Conservation (phyloP, 1,139 yeast genomes). For the Schwanniomyces etchellsii region DNA sequence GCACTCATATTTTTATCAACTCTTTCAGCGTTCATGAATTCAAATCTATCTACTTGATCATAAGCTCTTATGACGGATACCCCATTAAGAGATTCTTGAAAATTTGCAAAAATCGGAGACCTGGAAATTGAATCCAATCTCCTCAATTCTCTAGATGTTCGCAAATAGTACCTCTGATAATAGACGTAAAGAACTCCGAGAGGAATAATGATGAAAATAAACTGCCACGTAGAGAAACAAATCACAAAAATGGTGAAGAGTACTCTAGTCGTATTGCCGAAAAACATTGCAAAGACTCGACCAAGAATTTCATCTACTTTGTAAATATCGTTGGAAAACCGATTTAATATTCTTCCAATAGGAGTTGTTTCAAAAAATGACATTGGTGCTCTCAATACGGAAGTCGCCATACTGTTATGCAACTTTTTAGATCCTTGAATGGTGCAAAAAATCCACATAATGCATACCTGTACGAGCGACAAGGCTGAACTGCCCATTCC, state of each 20-base stretch:
- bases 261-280: slow-evolving; percentile 69
- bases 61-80: slow-evolving; percentile 88
- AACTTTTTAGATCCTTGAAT: slow-evolving; percentile 75
- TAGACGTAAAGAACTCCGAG: slow-evolving; percentile 66
- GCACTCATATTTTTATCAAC: slow-evolving; percentile 87
- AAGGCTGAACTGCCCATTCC: slow-evolving; percentile 63
- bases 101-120: slow-evolving; percentile 93
- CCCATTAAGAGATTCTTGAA: slow-evolving; percentile 92
- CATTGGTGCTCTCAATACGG: slow-evolving; percentile 93
- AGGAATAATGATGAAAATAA: slow-evolving; percentile 67
- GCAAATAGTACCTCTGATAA: slow-evolving; percentile 85
- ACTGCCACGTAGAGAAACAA: slow-evolving; percentile 84
- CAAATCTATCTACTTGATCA: slow-evolving; percentile 69
- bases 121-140: slow-evolving; percentile 90
- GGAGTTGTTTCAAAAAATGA: slow-evolving; percentile 96
- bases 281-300: slow-evolving; percentile 79
- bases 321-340: slow-evolving; percentile 91
- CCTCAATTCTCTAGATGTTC: slow-evolving; percentile 90
- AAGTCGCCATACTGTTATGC: slow-evolving; percentile 72
- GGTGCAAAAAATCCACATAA: slow-evolving; percentile 80
- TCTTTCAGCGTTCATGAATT: slow-evolving; percentile 65
- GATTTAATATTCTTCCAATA: slow-evolving; percentile 85
- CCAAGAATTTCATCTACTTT: slow-evolving; percentile 86
- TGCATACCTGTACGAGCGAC: slow-evolving; percentile 58
- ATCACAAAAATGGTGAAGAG: slow-evolving; percentile 77